Conservation (phyloP, 495 filamentous ascomycete species). For the Xylaria bambusicola region DNA sequence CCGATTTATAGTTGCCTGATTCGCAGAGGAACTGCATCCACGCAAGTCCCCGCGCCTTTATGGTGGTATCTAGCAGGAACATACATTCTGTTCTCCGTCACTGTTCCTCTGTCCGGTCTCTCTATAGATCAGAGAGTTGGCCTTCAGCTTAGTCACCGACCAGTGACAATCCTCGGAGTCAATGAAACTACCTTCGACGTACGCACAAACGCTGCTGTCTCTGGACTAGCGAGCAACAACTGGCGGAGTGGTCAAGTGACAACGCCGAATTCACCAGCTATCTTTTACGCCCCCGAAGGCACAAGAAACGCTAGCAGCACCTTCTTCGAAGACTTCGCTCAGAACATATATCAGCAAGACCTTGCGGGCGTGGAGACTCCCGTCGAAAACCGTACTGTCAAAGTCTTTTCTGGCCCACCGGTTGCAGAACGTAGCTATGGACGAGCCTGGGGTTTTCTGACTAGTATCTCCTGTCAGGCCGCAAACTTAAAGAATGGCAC, state of each 20-base stretch:
- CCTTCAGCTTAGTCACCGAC: background rate
- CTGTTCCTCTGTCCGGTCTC: constrained; percentile 9
- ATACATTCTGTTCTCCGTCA: constrained; percentile 7
- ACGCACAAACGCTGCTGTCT: background rate
- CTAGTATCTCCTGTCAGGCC: constrained; percentile 1
- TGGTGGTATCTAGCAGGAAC: constrained; percentile 8
- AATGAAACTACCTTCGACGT: constrained; percentile 12
- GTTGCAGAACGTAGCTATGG: constrained; percentile 7
- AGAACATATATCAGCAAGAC: background rate
- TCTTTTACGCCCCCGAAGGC: constrained; percentile 13
- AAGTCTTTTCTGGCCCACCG: constrained; percentile 5
- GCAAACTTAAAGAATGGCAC: background rate
- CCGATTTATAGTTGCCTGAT: background rate
- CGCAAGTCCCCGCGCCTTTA: background rate
- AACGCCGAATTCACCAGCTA: background rate
- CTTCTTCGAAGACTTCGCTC: constrained; percentile 8
- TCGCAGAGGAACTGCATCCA: background rate
- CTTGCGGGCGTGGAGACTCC: background rate
- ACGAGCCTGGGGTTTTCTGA: constrained; percentile 11
- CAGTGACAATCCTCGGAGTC: background rate
- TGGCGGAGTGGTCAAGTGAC: constrained; percentile 3
- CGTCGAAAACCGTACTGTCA: background rate
- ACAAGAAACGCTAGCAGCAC: constrained; percentile 6
- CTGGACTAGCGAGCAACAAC: background rate
- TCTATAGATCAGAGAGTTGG: constrained; percentile 1